Evolutionary conservation across 768 basidiomycete species (phyloP).

Genomic region (Termitomyces sp.): DNA sequence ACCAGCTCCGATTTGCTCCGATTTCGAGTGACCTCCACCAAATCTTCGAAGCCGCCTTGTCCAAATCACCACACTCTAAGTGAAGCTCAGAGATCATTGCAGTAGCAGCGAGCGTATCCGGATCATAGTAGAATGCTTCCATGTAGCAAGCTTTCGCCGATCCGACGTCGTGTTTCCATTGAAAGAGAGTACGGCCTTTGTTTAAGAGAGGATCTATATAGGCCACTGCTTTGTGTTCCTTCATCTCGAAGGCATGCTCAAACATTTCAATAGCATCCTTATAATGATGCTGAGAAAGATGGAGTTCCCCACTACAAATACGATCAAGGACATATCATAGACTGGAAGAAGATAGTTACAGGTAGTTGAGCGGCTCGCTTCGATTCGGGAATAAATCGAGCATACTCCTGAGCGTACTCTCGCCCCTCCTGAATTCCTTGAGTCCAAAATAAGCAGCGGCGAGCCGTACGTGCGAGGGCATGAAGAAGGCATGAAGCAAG

Average conservation of each 20-base stretch:
- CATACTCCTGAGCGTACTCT: constrained; percentile 87
- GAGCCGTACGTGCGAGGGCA: constrained; percentile 95
- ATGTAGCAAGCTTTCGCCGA: constrained; percentile 84
- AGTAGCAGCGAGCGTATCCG: constrained; percentile 93
- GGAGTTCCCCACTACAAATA: constrained; percentile 75
- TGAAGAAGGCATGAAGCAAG: constrained; percentile 60
- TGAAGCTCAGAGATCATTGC: constrained; percentile 91
- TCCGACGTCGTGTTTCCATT: constrained; percentile 87
- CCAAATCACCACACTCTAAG: constrained; percentile 86
- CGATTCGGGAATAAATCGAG: constrained; percentile 79
- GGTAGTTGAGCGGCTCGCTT: constrained; percentile 93
- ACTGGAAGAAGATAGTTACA: constrained; percentile 50
- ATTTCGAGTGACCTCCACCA: constrained; percentile 75
- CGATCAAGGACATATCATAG: neutral
- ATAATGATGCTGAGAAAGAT: constrained; percentile 88
- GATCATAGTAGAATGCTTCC: constrained; percentile 82
- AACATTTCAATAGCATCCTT: constrained; percentile 89
- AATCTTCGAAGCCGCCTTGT: constrained; percentile 73
- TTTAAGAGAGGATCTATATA: constrained; percentile 95
- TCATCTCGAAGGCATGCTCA: constrained; percentile 85
- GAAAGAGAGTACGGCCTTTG: constrained; percentile 95
- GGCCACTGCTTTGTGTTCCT: constrained; percentile 63
- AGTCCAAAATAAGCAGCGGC: constrained; percentile 96
- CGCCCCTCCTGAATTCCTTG: constrained; percentile 57
- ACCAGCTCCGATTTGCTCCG: constrained; percentile 87